A percentile compares a stretch with the other conserved stretches of the same genome.
phyloP scores from a whole-genome alignment of 139 green algal species.

The Chlamydomonas sphaeroides region DNA sequence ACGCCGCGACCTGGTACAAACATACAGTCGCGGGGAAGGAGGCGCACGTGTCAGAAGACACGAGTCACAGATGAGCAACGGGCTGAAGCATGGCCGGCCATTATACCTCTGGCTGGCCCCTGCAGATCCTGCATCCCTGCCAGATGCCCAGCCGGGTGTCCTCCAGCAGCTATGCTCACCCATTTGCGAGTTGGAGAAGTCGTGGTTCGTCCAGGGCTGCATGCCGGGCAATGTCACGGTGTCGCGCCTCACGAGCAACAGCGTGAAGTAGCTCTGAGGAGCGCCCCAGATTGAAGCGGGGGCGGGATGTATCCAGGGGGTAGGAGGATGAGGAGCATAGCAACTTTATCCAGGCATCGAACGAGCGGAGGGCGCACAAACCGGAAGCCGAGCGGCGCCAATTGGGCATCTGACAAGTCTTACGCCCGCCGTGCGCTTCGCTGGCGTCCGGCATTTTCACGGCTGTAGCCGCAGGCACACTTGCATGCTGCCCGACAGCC shows the following conservation, averaged over 20 bases:
- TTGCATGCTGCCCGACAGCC: too few relatives aligned
- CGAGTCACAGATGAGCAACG: not conserved
- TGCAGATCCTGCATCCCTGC: not conserved
- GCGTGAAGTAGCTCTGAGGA: slow-evolving; percentile 64
- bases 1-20: slow-evolving; percentile 36
- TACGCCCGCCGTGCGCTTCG: too few relatives aligned
- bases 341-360: not conserved
- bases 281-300: too few relatives aligned
- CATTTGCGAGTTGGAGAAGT: not conserved
- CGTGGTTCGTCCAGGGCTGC: slow-evolving; percentile 5
- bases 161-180: not conserved
- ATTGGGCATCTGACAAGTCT: too few relatives aligned
- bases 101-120: not conserved
- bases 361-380: too few relatives aligned
- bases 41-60: not conserved
- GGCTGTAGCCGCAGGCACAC: not conserved
- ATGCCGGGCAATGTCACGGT: slow-evolving; percentile 7
- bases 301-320: too few relatives aligned
- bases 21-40: not conserved
- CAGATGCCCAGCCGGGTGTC: not conserved
- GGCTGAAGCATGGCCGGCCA: not conserved
- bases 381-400: not conserved
- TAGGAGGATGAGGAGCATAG: not conserved
- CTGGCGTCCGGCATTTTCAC: too few relatives aligned
- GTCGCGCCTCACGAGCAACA: slow-evolving; percentile 60